Evolutionary conservation across 2,329 filamentous ascomycete species (phyloP), one percentile per base, ranked within the genome.

Genomic region (Colletotrichum graminicola): DNA sequence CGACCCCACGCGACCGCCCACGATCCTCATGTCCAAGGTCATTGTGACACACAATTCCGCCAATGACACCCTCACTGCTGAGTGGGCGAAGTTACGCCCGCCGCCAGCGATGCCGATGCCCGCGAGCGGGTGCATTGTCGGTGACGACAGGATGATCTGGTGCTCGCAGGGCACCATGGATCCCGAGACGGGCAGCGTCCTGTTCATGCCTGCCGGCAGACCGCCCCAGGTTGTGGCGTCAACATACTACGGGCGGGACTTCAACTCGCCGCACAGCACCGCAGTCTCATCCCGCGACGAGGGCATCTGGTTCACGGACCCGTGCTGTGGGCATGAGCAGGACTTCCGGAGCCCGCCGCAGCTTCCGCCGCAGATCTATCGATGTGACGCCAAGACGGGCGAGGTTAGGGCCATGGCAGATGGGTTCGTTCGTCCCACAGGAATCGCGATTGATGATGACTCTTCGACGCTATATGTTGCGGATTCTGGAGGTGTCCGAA

Each of bases 231-330:
- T 80, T 1, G 57, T 86, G n/a, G 76, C 84, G 5, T 82, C 80
- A 7, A 81, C 79, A 43, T 87, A 82, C 76, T 81, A 83, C 62
- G 82, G 82, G 12, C 78, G 80, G 36, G 81, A 83, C 8, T 86
- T 87, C 76, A 87, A 86, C 77, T 85, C 82, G 39, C 79, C 83
- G 32, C 83, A 84, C 72, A 81, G 82, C 71, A 83, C 85, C 4
- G 78, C 80, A 1, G 76, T 81, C 14, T 79, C 81, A 2, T 49
- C 39, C 1, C 59, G 16, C 11, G 82, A 85, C 71, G 82, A 82
- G 0, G 76, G 77, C 0, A 74, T 87, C 14, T 88, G 85, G 85
- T 87, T 87, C 73, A 86, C 85, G 0, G 86, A 88, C 74, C 81
- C 84, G 0, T 77, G 77, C 34, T 80, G 82, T 62, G 85, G 84